phyloP scores from a whole-genome alignment of 2,329 filamentous ascomycete genomes.

The Nothophoma quercina region DNA sequence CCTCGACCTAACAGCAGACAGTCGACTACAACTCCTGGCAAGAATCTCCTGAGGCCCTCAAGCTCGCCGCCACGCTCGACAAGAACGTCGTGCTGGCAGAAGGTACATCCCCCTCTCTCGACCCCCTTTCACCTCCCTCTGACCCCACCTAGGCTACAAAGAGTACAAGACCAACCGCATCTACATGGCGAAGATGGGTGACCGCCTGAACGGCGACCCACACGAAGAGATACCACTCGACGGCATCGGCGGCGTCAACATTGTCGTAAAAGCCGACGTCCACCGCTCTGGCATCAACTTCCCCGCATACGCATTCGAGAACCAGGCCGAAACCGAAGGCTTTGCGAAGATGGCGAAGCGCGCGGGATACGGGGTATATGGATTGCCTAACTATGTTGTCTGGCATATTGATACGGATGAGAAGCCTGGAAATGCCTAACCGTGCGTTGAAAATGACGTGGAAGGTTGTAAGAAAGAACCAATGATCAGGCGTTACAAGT shows the following conservation, averaged over 20 bases:
- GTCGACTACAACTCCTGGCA: constrained; percentile 99
- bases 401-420: constrained; percentile 99
- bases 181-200: constrained; percentile 90
- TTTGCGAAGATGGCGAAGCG: constrained; percentile 99
- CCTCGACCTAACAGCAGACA: constrained; percentile 47
- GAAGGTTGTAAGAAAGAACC: not conserved
- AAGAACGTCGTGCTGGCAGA: constrained; percentile 88
- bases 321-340: constrained; percentile 97
- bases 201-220: constrained; percentile 91
- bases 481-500: not conserved
- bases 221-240: constrained; percentile 92
- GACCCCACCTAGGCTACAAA: constrained; percentile 75
- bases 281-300: constrained; percentile 98
- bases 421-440: constrained; percentile 78
- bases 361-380: constrained; percentile 90
- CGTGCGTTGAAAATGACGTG: no score
- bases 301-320: constrained; percentile 94
- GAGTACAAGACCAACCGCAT: constrained; percentile 89
- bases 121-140: not conserved
- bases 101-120: constrained; percentile 60
- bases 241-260: constrained; percentile 95
- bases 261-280: constrained; percentile 96
- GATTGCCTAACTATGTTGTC: constrained; percentile 95
- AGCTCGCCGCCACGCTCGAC: constrained; percentile 74
- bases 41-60: constrained; percentile 84